A percentile compares a stretch with the other conserved stretches of the same genome.
These are phyloP conservation scores for Naganishia sp. DNA, from an alignment of 1,284 basidiomycete species.

Conservation along the genomic window DNA sequence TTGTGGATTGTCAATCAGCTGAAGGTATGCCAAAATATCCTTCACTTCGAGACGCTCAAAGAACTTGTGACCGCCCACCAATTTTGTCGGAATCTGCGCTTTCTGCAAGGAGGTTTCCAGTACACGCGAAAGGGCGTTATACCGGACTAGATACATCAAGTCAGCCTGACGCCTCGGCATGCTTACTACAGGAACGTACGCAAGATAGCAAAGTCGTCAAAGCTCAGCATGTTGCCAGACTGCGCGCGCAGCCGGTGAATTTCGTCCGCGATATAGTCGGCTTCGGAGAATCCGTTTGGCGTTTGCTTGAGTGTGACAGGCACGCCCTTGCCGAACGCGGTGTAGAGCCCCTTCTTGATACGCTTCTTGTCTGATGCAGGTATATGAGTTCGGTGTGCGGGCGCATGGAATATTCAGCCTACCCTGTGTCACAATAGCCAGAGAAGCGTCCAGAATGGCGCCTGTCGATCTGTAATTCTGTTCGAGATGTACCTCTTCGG, in stretches of 20 bases:
- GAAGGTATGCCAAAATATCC: slow-evolving; percentile 83
- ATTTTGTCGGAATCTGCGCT: slow-evolving; percentile 71
- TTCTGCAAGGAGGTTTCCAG: slow-evolving; percentile 78
- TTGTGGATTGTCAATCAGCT: slow-evolving; percentile 77
- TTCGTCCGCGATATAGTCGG: slow-evolving; percentile 72
- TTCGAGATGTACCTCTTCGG: slow-evolving; percentile 73
- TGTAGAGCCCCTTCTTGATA: slow-evolving; percentile 73
- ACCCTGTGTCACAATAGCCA: slow-evolving; percentile 83
- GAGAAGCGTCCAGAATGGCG: slow-evolving; percentile 70
- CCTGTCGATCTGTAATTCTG: slow-evolving; percentile 86
- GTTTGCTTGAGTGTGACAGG: slow-evolving; percentile 58
- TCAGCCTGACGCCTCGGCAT: not conserved
- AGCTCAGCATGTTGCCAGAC: slow-evolving; percentile 70
- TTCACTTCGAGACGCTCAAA: slow-evolving; percentile 85
- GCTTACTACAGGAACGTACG: slow-evolving; percentile 52
- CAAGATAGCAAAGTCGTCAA: slow-evolving; percentile 77
- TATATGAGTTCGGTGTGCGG: slow-evolving; percentile 4
- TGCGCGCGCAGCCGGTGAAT: slow-evolving; percentile 75
- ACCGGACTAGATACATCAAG: slow-evolving; percentile 63
- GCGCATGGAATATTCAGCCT: slow-evolving; percentile 14
- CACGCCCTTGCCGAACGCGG: slow-evolving; percentile 66
- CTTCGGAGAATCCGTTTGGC: slow-evolving; percentile 58
- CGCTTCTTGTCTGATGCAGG: slow-evolving; percentile 63
- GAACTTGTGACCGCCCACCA: slow-evolving; percentile 82
- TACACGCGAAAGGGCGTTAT: slow-evolving; percentile 75